Conservation (phyloP, 441 rosid genomes). For the Gossypium trilobum region DNA sequence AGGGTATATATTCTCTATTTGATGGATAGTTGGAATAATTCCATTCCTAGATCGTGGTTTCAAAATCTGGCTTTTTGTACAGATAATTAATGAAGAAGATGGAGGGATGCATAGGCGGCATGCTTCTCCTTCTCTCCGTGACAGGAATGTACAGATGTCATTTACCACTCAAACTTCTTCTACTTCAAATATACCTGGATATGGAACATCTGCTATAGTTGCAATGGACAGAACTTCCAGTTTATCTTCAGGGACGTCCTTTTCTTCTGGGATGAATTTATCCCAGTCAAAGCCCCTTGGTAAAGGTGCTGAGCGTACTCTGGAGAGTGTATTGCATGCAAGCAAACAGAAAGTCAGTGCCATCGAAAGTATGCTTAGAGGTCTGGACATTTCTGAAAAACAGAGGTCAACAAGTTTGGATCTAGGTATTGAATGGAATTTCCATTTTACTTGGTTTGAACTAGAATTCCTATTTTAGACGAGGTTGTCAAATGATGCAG, state of each 20-base stretch:
- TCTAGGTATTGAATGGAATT: constrained; percentile 68
- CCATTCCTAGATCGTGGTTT: constrained; percentile 5
- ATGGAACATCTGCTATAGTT: constrained; percentile 93
- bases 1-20: constrained; percentile 47
- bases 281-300: constrained; percentile 65
- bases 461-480: neutral
- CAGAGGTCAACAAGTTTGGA: constrained; percentile 91
- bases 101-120: constrained; percentile 92
- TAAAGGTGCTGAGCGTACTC: constrained; percentile 77
- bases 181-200: constrained; percentile 57
- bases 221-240: constrained; percentile 89
- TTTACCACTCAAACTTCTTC: constrained; percentile 47
- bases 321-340: constrained; percentile 90
- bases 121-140: constrained; percentile 91
- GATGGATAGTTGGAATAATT: neutral
- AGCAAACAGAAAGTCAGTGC: constrained; percentile 99
- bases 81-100: constrained; percentile 93
- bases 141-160: constrained; percentile 62
- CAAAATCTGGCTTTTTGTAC: constrained; percentile 21
- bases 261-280: constrained; percentile 65
- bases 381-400: constrained; percentile 75
- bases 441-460: neutral
- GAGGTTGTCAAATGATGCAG: constrained; percentile 18
- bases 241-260: constrained; percentile 61
- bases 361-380: constrained; percentile 97